Evolutionary conservation across 2,329 filamentous ascomycete genomes (phyloP).

Genomic region (Talaromyces sp.): DNA sequence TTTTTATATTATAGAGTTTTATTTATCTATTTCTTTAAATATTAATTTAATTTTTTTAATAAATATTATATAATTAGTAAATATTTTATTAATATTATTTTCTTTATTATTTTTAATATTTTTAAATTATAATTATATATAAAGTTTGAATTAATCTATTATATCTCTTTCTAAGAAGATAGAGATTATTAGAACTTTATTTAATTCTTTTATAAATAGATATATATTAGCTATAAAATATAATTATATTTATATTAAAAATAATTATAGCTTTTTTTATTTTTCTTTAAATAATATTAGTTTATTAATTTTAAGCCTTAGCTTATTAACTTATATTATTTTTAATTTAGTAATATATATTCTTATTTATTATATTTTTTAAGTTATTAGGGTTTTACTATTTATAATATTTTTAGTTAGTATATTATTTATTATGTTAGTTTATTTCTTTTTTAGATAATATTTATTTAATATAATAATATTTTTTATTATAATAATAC

Average conservation of each 20-base stretch:
- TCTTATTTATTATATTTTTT: not conserved
- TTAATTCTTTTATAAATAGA: not conserved
- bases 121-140: not conserved
- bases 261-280: not conserved
- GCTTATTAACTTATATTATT: not conserved
- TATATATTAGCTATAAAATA: not conserved
- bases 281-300: not conserved
- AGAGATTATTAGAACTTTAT: not conserved
- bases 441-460: not conserved
- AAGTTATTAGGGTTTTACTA: not conserved
- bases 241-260: not conserved
- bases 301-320: not conserved
- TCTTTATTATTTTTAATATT: not conserved
- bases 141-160: not conserved
- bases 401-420: not conserved
- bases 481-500: not conserved
- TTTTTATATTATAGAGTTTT: not conserved
- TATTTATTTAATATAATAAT: not conserved
- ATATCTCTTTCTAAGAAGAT: not conserved
- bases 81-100: not conserved
- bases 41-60: not conserved
- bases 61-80: not conserved
- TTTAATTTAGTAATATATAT: not conserved
- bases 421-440: not conserved
- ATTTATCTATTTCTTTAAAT: not conserved